Base-by-base conservation (phyloP, 176 grass and related monocot species). In the Typha latifolia region DNA sequence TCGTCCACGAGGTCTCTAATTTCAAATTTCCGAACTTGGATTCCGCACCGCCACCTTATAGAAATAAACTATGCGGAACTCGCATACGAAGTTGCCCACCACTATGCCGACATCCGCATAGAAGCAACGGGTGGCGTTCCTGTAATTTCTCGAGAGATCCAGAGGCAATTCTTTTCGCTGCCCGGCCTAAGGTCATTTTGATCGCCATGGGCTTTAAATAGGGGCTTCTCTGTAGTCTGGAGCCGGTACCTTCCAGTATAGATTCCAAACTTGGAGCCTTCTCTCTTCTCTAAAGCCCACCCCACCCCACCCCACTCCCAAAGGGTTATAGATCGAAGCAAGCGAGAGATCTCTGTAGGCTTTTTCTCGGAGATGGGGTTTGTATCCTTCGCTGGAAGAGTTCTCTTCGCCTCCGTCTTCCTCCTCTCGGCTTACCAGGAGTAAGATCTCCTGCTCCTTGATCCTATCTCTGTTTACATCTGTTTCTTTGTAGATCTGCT, bases 351-450 rank as follows among this genome's bases (percentile, higher is more conserved):
- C 53, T 59, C 53, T 59, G 8, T 59, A 7, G 6, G 15, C 11
- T 2, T 21, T 59, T 21, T 21, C 53, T 22, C 53, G 56, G 62
- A 18, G 31, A 85, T 90, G 87, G 87, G 77, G 34, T 86, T 90
- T 77, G 61, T 90, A 72, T 86, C 87, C 49, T 90, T 90, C 83
- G 87, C 82, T 18, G 87, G 83, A 32, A 73, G 87, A 51, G 87
- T 90, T 47, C 83, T 90, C 62, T 90, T 90, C 80, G 83, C 83
- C 77, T 90, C 87, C 77, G 63, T 85, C 80, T 90, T 90, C 80
- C 83, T 90, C 49, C 87, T 90, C 55, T 82, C 87, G 23, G 87
- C 87, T 20, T 90, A 90, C 77, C 87, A 90, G 49, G 87, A 90
- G 87, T 85, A 90, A 72, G 80, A 14, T 26, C 15, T 0, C 12